Evolutionary conservation across 2,329 filamentous ascomycete species (phyloP), one percentile per base, ranked within the genome.

Genomic region (Alternaria incomplexa): DNA sequence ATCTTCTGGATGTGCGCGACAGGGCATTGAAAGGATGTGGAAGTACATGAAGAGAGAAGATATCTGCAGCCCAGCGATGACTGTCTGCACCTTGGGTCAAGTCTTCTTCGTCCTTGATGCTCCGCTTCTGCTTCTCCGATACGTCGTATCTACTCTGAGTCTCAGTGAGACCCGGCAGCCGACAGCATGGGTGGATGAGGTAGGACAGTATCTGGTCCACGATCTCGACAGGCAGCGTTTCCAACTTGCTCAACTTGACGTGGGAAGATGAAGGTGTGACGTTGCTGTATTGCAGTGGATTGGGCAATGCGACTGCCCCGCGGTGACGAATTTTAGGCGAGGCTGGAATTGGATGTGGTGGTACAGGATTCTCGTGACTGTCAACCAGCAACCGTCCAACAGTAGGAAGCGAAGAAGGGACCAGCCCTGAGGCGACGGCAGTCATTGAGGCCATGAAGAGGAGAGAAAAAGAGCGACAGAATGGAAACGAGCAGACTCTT

Each of bases 121-220:
- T 61, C 43, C 60, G 63, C 56, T 69, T 70, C 17, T 58, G 61
- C 4, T 62, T 40, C 17, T 60, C 54, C 9, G 72, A 64, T 40
- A 66, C 66, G 30, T 73, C 67, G 40, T 68, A 64, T 44, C 55
- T 47, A 58, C 75, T 77, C 53, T 75, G 70, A 30, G 65, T 50
- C 58, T 77, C 73, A 6, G 73, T 71, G 47, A 75, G 71, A 7
- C 75, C 76, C 1, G 74, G 71, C 5, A 78, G 69, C 11, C 72
- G 68, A 3, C 73, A 76, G 36, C 73, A 63, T 6, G 76, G 75
- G 46, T 72, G 65, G 7, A 67, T 67, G 54, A 78, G 71, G 61
- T 73, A 69, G 11, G 72, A 70, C 26, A 78, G 61, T 32, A 77
- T 76, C 9, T 75, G 64, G 51, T 72, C 67, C 47, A 71, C 22